These are phyloP conservation scores for Globisporangium abappressorium DNA, from an alignment of 352 stramenopile species.

Conservation along the genomic window DNA sequence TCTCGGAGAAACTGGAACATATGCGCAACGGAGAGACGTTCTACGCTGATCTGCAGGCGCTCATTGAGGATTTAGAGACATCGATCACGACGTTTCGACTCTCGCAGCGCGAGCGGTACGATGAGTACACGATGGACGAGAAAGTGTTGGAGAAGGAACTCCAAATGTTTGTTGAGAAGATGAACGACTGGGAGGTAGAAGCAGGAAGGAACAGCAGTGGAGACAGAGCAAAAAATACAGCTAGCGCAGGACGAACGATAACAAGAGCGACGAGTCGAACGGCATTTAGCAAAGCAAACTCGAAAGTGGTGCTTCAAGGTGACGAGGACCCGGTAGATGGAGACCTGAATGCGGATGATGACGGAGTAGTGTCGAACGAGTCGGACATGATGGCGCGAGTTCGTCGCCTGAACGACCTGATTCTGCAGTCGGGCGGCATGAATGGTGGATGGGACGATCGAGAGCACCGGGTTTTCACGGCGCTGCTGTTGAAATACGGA, in stretches of 20 bases:
- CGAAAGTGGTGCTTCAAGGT: neutral
- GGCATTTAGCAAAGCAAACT: neutral
- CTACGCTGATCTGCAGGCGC: slow-evolving; percentile 44
- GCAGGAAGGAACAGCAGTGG: neutral
- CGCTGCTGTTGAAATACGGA: slow-evolving; percentile 38
- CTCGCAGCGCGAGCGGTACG: slow-evolving; percentile 35
- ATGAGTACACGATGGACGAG: slow-evolving; percentile 51
- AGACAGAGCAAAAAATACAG: neutral
- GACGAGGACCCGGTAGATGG: neutral
- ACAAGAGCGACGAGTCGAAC: slow-evolving; percentile 3
- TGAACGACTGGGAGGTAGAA: slow-evolving; percentile 42
- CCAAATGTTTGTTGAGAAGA: slow-evolving; percentile 32
- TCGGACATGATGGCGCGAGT: slow-evolving; percentile 44
- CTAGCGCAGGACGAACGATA: neutral
- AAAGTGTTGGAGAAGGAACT: slow-evolving; percentile 59
- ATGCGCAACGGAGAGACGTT: slow-evolving; percentile 49
- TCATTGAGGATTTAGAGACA: slow-evolving; percentile 51
- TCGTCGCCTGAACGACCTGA: slow-evolving; percentile 47
- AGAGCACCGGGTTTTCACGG: slow-evolving; percentile 48
- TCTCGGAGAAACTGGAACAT: slow-evolving; percentile 40
- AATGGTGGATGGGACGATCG: slow-evolving; percentile 58
- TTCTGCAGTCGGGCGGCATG: slow-evolving; percentile 48
- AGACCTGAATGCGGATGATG: neutral
- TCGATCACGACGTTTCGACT: slow-evolving; percentile 35
- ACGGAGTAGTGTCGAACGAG: slow-evolving; percentile 13